phyloP scores from a whole-genome alignment of 768 basidiomycete species.

The Steccherinum ochraceum region DNA sequence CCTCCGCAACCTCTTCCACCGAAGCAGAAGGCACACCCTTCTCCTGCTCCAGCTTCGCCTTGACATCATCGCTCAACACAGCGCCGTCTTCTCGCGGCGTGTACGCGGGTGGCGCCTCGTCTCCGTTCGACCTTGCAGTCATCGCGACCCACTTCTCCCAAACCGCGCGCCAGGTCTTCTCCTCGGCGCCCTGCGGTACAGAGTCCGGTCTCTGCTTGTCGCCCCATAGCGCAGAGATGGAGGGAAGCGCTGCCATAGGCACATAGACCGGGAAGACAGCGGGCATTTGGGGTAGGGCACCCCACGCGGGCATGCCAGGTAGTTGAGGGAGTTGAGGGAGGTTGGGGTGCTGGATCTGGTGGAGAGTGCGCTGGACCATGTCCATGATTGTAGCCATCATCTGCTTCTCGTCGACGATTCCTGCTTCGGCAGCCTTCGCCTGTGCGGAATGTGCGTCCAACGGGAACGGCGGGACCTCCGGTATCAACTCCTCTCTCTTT shows the following conservation, averaged over 20 bases:
- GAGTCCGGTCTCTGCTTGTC: conserved; percentile 33
- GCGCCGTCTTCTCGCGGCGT: conserved; percentile 43
- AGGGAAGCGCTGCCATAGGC: conserved; percentile 57
- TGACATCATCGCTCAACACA: background rate
- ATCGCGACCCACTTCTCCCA: conserved; percentile 74
- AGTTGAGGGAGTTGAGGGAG: conserved; percentile 29
- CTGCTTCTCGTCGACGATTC: conserved; percentile 24
- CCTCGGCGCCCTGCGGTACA: conserved; percentile 15
- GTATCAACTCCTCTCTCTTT: background rate
- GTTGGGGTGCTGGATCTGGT: conserved; percentile 46
- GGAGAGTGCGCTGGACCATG: conserved; percentile 71
- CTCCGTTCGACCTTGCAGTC: conserved; percentile 36
- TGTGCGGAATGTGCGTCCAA: background rate
- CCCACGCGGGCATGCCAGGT: conserved; percentile 48
- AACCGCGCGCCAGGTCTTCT: conserved; percentile 53
- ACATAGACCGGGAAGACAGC: conserved; percentile 78
- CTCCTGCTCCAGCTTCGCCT: background rate
- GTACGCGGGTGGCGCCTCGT: conserved; percentile 63
- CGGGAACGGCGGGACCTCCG: background rate
- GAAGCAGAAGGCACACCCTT: too few species aligned
- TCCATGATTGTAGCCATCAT: conserved; percentile 49
- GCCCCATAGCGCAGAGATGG: conserved; percentile 42
- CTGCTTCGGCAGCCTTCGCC: conserved; percentile 19
- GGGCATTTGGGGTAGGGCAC: conserved; percentile 56
- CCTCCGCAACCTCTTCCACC: conserved; percentile 19